Evolutionary conservation across 306 rosid species (phyloP), one percentile per base, ranked within the genome.

Genomic region (Cicer judaicum): DNA sequence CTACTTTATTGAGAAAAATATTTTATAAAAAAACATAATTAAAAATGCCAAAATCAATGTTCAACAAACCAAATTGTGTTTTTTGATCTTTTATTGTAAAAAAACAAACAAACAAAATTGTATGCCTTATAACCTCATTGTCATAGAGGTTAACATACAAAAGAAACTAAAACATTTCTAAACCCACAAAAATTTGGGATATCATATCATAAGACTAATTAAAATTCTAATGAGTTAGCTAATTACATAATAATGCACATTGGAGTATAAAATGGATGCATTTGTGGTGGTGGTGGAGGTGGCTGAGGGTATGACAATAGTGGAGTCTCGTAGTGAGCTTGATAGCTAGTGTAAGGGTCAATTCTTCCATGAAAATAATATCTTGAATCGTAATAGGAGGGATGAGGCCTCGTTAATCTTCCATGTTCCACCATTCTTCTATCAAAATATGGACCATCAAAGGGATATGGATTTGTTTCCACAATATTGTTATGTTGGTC

Each of bases 381-480:
- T 44, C 82, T 70, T 0, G 72, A 62, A 61, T 78, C 72, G 21
- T 69, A 61, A 61, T 49, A 19, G 2, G 62, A 53, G 18, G 18
- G 18, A 70, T 21, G 29, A 10, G 63, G 44, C 6, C 63, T 52
- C 10, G 21, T 19, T 24, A 50, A 1, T 18, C 72, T 64, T 64
- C 73, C 66, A 65, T 48, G 24, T 15, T 70, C 63, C 53, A 77
- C 63, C 75, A 57, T 47, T 70, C 81, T 78, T 69, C 76, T 69
- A 19, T 69, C 81, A 63, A 61, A 14, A 41, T 62, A 61, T 61
- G 82, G 65, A n/a, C 71, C 81, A 50, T 70, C 81, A 62, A 78
- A 78, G 7, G 81, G 77, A 41, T 78, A 70, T 49, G 77, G 81
- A 50, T 78, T 78, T 41, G 47, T 70, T 40, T 70, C 82, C 18